Percentiles rank a stretch among this genome's conserved stretches.
Evolutionary conservation across 805 yeast species (phyloP).

Genomic region (Candida oleophila): DNA sequence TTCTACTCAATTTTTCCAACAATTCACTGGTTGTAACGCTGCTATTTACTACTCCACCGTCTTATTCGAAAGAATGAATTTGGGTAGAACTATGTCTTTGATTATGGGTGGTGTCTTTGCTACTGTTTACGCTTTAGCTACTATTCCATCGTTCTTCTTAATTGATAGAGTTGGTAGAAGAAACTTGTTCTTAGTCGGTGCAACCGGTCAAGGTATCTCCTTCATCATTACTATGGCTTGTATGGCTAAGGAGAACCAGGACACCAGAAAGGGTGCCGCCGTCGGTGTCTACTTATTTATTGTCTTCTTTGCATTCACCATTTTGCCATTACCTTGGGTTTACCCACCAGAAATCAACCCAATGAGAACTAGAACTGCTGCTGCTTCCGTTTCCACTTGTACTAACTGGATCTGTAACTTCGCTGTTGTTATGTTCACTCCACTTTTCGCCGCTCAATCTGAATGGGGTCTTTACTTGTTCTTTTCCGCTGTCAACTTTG

Average conservation of each 20-base stretch:
- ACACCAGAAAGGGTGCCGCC: constrained; percentile 42
- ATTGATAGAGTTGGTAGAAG: constrained; percentile 46
- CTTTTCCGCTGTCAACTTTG: constrained; percentile 39
- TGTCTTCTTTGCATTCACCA: constrained; percentile 43
- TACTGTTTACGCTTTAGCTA: constrained; percentile 56
- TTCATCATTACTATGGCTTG: constrained; percentile 43
- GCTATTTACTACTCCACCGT: constrained; percentile 66
- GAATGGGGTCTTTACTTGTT: constrained; percentile 43
- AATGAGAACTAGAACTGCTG: constrained; percentile 45
- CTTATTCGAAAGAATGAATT: constrained; percentile 50
- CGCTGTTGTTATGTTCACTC: constrained; percentile 48
- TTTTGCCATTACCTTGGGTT: constrained; percentile 47
- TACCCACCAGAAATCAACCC: constrained; percentile 49
- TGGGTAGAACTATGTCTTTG: constrained; percentile 51
- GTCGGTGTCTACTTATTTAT: constrained; percentile 46
- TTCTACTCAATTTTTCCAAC: constrained; percentile 68
- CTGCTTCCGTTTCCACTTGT: constrained; percentile 44
- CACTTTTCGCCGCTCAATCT: constrained; percentile 36
- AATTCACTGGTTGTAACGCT: constrained; percentile 70
- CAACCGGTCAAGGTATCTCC: constrained; percentile 40
- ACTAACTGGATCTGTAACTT: constrained; percentile 46
- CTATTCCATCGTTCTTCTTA: constrained; percentile 45
- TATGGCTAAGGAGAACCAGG: constrained; percentile 27
- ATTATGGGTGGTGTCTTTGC: constrained; percentile 67
- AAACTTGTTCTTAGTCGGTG: constrained; percentile 44